Evolutionary conservation across 208 protist genomes (phyloP).

Genomic region (Trichomonas tenax): DNA sequence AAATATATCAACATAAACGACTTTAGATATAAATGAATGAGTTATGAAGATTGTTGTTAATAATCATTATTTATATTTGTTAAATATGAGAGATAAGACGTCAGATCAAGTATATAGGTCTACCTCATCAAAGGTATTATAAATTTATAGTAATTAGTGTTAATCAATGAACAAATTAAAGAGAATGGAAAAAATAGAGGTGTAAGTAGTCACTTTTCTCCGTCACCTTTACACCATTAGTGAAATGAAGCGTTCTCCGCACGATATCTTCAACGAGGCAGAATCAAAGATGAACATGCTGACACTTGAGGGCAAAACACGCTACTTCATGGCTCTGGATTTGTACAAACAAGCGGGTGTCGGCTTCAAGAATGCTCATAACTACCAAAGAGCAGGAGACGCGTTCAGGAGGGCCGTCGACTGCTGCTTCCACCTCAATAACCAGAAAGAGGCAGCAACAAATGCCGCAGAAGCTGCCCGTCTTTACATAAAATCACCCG

Average conservation of each 20-base stretch:
- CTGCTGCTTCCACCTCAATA: background rate
- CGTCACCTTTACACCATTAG: background rate
- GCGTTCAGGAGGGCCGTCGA: background rate
- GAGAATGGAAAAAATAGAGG: too few species aligned
- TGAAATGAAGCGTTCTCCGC: background rate
- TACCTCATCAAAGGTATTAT: too few species aligned
- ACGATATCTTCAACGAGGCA: background rate
- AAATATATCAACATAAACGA: too few species aligned
- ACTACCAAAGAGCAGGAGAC: background rate
- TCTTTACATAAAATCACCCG: background rate
- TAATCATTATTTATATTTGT: too few species aligned
- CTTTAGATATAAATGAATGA: too few species aligned
- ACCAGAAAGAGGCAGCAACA: background rate
- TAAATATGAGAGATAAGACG: too few species aligned
- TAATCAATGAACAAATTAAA: too few species aligned
- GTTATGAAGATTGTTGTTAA: too few species aligned
- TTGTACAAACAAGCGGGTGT: background rate
- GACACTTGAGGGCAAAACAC: background rate
- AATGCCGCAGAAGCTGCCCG: background rate
- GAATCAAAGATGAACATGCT: background rate
- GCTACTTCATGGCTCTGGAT: background rate
- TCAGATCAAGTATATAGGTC: too few species aligned
- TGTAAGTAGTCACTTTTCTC: background rate
- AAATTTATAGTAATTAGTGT: too few species aligned
- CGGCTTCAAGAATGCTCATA: background rate